phyloP scores from a whole-genome alignment of 129 eudicot species.

The Rutidosis leptorrhynchoides region DNA sequence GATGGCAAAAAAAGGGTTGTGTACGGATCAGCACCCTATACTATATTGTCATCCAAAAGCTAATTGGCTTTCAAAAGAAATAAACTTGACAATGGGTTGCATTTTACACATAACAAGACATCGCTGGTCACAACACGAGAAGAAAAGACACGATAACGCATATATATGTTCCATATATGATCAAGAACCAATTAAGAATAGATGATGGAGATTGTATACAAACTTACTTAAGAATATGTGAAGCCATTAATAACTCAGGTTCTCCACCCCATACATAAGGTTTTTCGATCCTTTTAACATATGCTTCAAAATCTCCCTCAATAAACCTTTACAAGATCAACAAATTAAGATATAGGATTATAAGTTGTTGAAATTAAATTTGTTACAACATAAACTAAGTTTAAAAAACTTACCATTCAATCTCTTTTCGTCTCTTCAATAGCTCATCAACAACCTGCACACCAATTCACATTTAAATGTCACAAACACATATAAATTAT shows the following conservation, averaged over 20 bases:
- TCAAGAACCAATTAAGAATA: not conserved
- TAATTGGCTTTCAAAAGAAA: not conserved
- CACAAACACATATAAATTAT: not conserved
- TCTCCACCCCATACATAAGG: conserved; percentile 95
- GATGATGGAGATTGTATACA: not conserved
- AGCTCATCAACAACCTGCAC: conserved; percentile 82
- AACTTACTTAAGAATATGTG: conserved; percentile 77
- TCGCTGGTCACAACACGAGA: not conserved
- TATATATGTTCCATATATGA: not conserved
- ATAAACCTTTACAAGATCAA: conserved; percentile 47
- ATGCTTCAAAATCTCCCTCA: conserved; percentile 75
- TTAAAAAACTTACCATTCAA: conserved; percentile 51
- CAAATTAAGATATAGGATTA: conserved; percentile 3
- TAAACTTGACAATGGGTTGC: not conserved
- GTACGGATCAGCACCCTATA: too few relatives aligned
- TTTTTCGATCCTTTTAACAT: conserved; percentile 56
- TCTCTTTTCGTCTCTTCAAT: conserved; percentile 66
- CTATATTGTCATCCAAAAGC: not conserved
- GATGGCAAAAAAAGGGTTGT: too few relatives aligned
- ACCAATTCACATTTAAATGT: not conserved
- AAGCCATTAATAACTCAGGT: conserved; percentile 84
- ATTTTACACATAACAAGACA: not conserved
- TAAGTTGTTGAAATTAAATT: not conserved
- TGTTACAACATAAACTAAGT: not conserved
- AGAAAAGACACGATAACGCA: not conserved